Conservation (phyloP, 805 yeast species). For the Ogataea siamensis region DNA sequence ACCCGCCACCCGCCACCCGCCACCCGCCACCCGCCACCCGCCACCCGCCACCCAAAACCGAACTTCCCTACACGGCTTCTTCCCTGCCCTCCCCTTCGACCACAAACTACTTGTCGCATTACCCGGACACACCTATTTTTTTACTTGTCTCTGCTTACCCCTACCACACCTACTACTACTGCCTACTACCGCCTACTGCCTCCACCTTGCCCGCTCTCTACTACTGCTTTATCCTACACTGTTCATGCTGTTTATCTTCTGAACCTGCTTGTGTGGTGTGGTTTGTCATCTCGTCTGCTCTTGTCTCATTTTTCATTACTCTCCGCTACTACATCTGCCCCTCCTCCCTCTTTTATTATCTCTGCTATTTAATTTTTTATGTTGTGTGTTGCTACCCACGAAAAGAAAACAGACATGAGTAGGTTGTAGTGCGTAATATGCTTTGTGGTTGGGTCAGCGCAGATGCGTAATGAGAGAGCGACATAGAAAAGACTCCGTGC, state of each 20-base stretch:
- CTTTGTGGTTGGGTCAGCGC: no score
- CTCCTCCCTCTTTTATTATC: not conserved
- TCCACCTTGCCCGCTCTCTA: not conserved
- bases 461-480: no score
- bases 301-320: not conserved
- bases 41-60: not conserved
- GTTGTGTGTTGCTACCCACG: no score
- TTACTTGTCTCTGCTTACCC: not conserved
- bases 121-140: not conserved
- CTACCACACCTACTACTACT: not conserved
- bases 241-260: not conserved
- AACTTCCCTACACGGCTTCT: not conserved
- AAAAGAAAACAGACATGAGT: no score
- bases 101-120: not conserved
- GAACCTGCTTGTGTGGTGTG: not conserved
- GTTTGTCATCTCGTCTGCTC: not conserved
- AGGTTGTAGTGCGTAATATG: no score
- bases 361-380: no score
- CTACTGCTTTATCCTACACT: not conserved
- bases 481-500: no score
- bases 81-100: not conserved
- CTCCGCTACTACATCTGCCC: not conserved
- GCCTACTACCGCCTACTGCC: not conserved
- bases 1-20: not conserved
- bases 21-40: not conserved